Percentiles rank a stretch among this genome's conserved stretches.
Evolutionary conservation across 257 asterid genomes (phyloP).

Genomic region (Jasminum sambac): DNA sequence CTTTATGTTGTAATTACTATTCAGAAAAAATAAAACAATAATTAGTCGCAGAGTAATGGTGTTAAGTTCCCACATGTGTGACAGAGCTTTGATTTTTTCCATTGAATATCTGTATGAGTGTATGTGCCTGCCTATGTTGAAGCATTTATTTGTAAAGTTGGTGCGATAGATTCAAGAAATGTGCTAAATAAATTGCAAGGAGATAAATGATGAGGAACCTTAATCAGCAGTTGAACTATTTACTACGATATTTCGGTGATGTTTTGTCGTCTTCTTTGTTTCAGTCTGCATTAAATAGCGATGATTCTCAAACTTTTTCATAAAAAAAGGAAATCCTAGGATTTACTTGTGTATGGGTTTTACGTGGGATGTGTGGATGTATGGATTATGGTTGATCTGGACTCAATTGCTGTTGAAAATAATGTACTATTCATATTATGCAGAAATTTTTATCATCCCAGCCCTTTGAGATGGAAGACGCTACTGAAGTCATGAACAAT

Average conservation of each 20-base stretch:
- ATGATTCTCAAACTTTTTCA: neutral
- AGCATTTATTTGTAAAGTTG: neutral
- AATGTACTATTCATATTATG: slow-evolving; percentile 8
- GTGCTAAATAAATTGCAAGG: neutral
- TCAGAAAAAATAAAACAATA: neutral
- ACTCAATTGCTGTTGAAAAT: neutral
- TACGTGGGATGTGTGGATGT: neutral
- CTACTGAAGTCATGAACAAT: slow-evolving; percentile 33
- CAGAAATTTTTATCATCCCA: slow-evolving; percentile 20
- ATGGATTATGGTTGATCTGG: neutral
- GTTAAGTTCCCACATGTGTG: neutral
- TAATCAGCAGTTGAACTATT: neutral
- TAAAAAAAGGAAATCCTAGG: neutral
- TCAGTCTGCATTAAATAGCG: neutral
- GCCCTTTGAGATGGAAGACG: slow-evolving; percentile 40
- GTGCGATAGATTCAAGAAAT: neutral
- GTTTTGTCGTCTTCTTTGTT: neutral
- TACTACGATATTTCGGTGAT: neutral
- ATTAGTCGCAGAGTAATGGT: neutral
- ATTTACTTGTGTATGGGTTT: neutral
- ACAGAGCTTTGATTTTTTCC: neutral
- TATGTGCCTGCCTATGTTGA: neutral
- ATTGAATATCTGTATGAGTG: neutral
- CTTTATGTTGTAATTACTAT: neutral
- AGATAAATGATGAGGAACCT: neutral